Percentiles rank a stretch among this genome's conserved stretches.
Conservation (phyloP, 2,329 filamentous ascomycete genomes). For the Ploettnerulaceae sp. region DNA sequence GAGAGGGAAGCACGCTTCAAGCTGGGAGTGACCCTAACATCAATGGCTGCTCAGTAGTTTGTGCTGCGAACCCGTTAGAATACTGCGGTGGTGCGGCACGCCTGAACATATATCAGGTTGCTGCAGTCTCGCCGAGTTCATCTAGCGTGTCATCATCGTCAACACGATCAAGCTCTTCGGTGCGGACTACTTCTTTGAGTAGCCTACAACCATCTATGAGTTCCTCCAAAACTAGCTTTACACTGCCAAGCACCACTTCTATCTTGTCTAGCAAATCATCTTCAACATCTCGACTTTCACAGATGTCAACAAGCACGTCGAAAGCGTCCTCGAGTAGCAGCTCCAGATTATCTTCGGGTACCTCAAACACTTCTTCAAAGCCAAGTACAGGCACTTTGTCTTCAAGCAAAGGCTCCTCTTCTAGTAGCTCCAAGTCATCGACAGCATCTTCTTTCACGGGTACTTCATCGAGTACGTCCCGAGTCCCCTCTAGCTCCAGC, state of each 20-base stretch:
- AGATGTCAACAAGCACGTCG: too few relatives aligned
- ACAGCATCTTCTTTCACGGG: background rate
- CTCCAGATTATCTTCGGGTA: too few relatives aligned
- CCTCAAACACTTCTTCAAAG: too few relatives aligned
- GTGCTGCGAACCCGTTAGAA: slow-evolving; percentile 26
- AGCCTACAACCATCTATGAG: background rate
- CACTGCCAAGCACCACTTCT: background rate
- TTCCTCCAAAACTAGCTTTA: background rate
- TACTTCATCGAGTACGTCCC: background rate
- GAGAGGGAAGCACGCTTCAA: background rate
- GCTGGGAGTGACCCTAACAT: slow-evolving; percentile 5
- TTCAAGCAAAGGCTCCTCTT: too few relatives aligned
- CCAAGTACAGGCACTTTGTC: too few relatives aligned
- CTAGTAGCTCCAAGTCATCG: slow-evolving; percentile 1
- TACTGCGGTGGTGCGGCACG: slow-evolving; percentile 30
- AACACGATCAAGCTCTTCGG: background rate
- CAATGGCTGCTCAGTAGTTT: slow-evolving; percentile 22
- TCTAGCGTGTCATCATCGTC: slow-evolving; percentile 2
- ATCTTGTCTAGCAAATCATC: background rate
- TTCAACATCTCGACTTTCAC: background rate
- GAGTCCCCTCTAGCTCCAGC: background rate
- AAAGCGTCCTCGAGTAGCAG: background rate
- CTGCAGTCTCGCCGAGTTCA: background rate
- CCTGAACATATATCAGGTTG: slow-evolving; percentile 33
- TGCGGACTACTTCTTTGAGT: background rate